A percentile compares a stretch with the other conserved stretches of the same genome.
Conservation (phyloP, 768 basidiomycete genomes). For the Porphyrellus cyaneotinctus region DNA sequence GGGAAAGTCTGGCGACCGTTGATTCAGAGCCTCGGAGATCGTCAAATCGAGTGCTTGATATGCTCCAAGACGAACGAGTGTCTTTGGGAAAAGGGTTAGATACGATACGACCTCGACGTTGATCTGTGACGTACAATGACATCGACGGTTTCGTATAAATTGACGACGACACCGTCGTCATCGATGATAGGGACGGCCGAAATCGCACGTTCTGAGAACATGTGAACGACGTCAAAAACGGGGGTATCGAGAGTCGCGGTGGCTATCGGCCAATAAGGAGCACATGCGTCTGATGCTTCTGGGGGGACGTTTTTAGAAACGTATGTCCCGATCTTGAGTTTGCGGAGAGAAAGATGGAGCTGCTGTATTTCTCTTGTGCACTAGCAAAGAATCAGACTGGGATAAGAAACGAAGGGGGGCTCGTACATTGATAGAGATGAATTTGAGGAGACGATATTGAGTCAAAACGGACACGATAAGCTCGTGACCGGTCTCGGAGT, state of each 20-base stretch:
- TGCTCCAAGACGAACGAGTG: constrained; percentile 87
- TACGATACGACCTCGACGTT: background rate
- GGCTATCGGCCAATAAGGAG: constrained; percentile 85
- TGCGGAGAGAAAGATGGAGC: constrained; percentile 75
- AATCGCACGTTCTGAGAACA: constrained; percentile 94
- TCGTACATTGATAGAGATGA: constrained; percentile 93
- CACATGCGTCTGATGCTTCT: constrained; percentile 48
- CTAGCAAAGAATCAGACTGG: constrained; percentile 37
- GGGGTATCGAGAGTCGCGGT: constrained; percentile 88
- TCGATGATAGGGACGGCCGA: constrained; percentile 97
- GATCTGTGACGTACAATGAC: constrained; percentile 64
- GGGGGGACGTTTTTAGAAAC: constrained; percentile 52
- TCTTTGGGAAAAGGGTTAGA: constrained; percentile 44
- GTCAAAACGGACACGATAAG: constrained; percentile 94
- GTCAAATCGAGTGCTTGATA: constrained; percentile 96
- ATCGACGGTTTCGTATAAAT: constrained; percentile 98
- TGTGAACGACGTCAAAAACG: constrained; percentile 97
- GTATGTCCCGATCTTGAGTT: constrained; percentile 91
- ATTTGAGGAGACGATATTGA: constrained; percentile 96
- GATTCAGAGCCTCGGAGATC: constrained; percentile 86
- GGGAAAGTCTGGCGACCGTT: constrained; percentile 91
- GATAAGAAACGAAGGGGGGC: background rate
- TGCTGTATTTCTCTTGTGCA: constrained; percentile 82
- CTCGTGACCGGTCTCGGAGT: constrained; percentile 91
- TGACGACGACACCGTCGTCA: constrained; percentile 86